Evolutionary conservation across 2,329 filamentous ascomycete genomes (phyloP).

Genomic region (Penicillium polonicum): DNA sequence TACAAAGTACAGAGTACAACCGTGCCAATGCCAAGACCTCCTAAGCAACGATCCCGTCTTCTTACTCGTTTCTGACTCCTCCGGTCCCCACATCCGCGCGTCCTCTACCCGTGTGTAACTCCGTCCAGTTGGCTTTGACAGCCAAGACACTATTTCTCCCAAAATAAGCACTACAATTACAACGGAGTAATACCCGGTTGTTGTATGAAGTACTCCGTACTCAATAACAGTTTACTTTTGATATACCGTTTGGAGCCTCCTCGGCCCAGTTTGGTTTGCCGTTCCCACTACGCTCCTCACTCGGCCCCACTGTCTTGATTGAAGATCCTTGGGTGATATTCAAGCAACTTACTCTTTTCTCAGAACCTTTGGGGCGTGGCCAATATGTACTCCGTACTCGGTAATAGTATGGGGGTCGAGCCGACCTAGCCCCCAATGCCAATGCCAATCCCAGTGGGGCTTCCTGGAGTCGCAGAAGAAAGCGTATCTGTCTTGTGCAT

Average conservation of each 20-base stretch:
- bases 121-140: background rate
- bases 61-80: conserved; percentile 14
- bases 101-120: conserved; percentile 8
- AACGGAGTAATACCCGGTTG: background rate
- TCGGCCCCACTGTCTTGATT: background rate
- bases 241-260: background rate
- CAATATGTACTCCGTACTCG: background rate
- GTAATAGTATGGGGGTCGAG: background rate
- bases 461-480: background rate
- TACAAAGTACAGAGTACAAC: background rate
- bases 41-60: background rate
- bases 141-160: conserved; percentile 1
- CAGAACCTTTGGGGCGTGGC: background rate
- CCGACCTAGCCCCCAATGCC: background rate
- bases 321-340: background rate
- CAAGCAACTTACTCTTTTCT: background rate
- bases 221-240: background rate
- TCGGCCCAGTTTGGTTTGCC: background rate
- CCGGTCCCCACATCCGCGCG: conserved; percentile 25
- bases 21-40: conserved; percentile 18
- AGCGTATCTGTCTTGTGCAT: background rate
- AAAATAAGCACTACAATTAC: background rate
- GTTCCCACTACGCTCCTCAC: background rate
- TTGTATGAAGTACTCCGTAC: background rate
- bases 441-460: background rate